These are phyloP conservation scores for Corylus avellana DNA, from an alignment of 306 rosid species.

Conservation along the genomic window DNA sequence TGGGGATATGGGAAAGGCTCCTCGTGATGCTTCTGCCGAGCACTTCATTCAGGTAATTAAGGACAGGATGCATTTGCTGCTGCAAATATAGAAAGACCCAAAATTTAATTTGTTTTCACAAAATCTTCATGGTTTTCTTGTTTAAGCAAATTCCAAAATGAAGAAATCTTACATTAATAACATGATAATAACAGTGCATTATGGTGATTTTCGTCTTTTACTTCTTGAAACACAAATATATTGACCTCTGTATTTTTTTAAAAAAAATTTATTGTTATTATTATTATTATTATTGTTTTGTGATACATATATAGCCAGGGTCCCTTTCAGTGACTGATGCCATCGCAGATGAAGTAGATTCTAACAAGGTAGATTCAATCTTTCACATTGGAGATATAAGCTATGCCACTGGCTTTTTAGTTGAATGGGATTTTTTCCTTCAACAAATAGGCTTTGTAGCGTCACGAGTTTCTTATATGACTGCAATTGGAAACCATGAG, in stretches of 20 bases:
- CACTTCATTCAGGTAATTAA: slow-evolving; percentile 81
- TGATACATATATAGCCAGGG: slow-evolving; percentile 61
- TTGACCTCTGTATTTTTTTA: background rate
- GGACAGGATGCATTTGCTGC: background rate
- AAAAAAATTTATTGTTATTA: too few relatives aligned
- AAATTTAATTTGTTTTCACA: too few relatives aligned
- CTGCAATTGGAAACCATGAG: slow-evolving; percentile 92
- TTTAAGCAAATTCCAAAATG: too few relatives aligned
- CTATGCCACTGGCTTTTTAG: slow-evolving; percentile 86
- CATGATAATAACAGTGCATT: too few relatives aligned
- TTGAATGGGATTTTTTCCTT: slow-evolving; percentile 88
- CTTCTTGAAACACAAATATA: background rate
- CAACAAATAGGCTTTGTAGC: slow-evolving; percentile 62
- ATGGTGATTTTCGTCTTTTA: too few relatives aligned
- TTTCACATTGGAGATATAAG: slow-evolving; percentile 97
- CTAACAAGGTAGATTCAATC: slow-evolving; percentile 52
- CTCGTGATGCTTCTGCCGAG: slow-evolving; percentile 69
- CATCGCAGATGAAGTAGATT: slow-evolving; percentile 44
- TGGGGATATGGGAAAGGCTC: slow-evolving; percentile 95
- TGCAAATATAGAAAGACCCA: too few relatives aligned
- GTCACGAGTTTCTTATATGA: slow-evolving; percentile 77
- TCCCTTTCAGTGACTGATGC: slow-evolving; percentile 71
- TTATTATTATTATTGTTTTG: too few relatives aligned
- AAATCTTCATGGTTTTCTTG: too few relatives aligned
- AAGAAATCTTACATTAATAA: too few relatives aligned